Base-by-base conservation (phyloP, 495 filamentous ascomycete species). In the Tuber borchii region DNA sequence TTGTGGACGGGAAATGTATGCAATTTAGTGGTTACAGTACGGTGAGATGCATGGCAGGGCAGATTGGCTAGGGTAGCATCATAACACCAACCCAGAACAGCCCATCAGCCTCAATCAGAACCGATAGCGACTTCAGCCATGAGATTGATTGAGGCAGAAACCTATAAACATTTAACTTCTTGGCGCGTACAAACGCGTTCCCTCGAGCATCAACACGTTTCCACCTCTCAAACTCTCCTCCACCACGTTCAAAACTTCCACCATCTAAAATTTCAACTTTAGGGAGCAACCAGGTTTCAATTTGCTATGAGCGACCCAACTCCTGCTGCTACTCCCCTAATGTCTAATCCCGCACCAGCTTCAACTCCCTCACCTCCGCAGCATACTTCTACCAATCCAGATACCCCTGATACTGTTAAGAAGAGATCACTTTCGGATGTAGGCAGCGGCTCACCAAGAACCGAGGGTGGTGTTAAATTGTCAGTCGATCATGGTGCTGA, bases 401-500 rank as follows among this genome's bases (percentile, higher is more conserved):
- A 17, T 34, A 31, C 26, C 10, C 56, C 56, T 2, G 4, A 65
- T 14, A 0, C 56, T 34, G 14, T 65, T 34, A 65, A 34, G 26
- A 65, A 65, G 56, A 65, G 56, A 65, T 65, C 56, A 34, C 26
- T 65, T 65, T 65, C 56, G 8, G 26, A 17, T 19, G 26, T 34
- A 8, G 56, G 56, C 26, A 65, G 26, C 14, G 56, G 17, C 34
- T 26, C 56, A 14, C 3, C 56, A 14, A 31, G n/a, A 16, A 61
- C 51, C 14, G 51, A 61, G 0, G 51, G n/a, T 16, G 51, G 2
- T 14, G 16, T n/a, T 31, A 14, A 61, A 16, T 17, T 10, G 16
- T 44, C 31, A 34, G 56, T 73, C 42, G 73, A n/a, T 26, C 16
- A 34, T n/a, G 76, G 78, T 37, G 73, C 71, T 46, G 26, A 45